These are phyloP conservation scores for Colletotrichum sp. DNA, from an alignment of 2,329 filamentous ascomycete species.

Conservation along the genomic window DNA sequence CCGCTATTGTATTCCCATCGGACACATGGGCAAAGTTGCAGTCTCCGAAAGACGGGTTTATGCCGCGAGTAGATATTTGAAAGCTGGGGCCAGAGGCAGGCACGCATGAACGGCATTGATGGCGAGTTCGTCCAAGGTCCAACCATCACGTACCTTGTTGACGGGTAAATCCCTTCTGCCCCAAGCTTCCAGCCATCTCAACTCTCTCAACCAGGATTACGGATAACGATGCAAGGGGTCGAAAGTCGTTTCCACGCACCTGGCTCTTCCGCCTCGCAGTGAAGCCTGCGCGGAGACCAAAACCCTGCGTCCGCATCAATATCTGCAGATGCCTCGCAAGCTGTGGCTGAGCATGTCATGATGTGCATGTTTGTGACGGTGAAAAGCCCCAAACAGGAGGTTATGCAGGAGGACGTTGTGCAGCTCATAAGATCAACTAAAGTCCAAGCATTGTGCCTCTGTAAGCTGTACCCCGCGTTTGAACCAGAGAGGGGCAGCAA, in stretches of 20 bases:
- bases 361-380: neutral
- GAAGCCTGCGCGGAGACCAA: neutral
- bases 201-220: neutral
- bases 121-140: constrained; percentile 9
- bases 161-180: neutral
- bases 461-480: constrained; percentile 15
- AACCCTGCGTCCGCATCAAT: neutral
- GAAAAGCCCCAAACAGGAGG: constrained; percentile 9
- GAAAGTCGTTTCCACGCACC: neutral
- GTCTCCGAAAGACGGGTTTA: neutral
- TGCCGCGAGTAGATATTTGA: neutral
- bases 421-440: neutral
- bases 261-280: neutral
- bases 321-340: neutral
- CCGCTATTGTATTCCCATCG: neutral
- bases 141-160: neutral
- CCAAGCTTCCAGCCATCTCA: constrained; percentile 11
- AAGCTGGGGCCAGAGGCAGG: neutral
- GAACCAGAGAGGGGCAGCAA: neutral
- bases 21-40: neutral
- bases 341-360: neutral
- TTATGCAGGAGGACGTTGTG: neutral
- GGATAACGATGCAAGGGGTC: neutral
- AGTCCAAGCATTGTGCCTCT: neutral
- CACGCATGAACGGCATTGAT: neutral